phyloP scores from a whole-genome alignment of 225 moss, liverwort and hornwort species.

The Thuidium tamariscinum region DNA sequence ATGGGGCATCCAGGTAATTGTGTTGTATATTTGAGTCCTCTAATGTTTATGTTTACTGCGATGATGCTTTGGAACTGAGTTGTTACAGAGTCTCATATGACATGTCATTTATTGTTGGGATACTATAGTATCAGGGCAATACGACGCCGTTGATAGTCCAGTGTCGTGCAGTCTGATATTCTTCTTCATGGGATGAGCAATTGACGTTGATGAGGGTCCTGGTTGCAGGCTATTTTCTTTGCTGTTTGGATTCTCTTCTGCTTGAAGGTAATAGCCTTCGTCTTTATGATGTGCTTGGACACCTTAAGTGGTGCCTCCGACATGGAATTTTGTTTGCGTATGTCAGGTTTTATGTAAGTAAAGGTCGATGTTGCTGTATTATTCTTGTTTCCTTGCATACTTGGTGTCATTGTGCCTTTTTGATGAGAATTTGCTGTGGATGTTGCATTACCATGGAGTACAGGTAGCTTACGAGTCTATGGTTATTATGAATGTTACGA shows the following conservation, averaged over 20 bases:
- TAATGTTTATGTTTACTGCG: not conserved
- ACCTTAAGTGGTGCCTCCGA: not conserved
- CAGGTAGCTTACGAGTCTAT: constrained; percentile 55
- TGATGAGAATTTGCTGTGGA: not conserved
- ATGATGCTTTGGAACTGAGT: not conserved
- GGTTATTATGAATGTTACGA: constrained; percentile 49
- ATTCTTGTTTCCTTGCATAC: not conserved
- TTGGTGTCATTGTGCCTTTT: not conserved
- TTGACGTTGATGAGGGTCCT: not conserved
- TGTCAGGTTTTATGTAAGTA: not conserved
- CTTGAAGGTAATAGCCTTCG: constrained; percentile 26
- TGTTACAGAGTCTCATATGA: not conserved
- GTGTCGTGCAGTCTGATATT: not conserved
- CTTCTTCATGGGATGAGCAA: not conserved
- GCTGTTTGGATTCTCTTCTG: constrained; percentile 56
- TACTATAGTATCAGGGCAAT: not conserved
- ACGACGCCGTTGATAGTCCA: not conserved
- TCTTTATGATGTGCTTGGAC: not conserved
- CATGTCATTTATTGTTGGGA: not conserved
- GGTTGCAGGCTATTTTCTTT: constrained; percentile 39
- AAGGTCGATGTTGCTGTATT: not conserved
- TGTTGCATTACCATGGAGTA: constrained; percentile 1
- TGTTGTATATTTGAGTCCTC: not conserved
- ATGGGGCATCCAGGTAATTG: constrained; percentile 48
- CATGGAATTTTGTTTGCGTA: not conserved